phyloP scores from a whole-genome alignment of 345 rosid species.

The Camelina neglecta region DNA sequence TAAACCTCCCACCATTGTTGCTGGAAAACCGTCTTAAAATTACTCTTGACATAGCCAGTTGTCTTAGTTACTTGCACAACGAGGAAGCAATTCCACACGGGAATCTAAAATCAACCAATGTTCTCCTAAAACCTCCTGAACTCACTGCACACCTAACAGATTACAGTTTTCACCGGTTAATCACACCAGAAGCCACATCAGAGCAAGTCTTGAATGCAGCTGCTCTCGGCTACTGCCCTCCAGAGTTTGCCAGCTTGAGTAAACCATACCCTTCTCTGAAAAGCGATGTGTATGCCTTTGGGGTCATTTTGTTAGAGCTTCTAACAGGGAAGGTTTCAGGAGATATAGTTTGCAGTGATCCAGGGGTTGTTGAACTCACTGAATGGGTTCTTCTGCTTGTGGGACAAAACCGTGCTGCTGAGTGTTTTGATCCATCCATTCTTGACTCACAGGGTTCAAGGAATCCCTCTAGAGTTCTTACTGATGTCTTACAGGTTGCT shows the following conservation, averaged over 20 bases:
- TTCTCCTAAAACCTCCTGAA: constrained; percentile 60
- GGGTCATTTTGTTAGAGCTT: constrained; percentile 77
- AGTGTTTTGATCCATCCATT: constrained; percentile 71
- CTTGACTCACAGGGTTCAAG: constrained; percentile 33
- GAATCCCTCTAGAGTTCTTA: constrained; percentile 45
- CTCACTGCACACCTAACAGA: constrained; percentile 70
- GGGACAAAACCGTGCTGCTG: constrained; percentile 52
- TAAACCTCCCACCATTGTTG: constrained; percentile 61
- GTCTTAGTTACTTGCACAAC: constrained; percentile 81
- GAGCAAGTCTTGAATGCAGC: constrained; percentile 91
- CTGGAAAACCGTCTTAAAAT: constrained; percentile 62
- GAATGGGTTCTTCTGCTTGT: constrained; percentile 78
- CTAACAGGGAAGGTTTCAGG: constrained; percentile 70
- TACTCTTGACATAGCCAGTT: constrained; percentile 64
- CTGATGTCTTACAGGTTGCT: constrained; percentile 65
- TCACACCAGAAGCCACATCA: constrained; percentile 81
- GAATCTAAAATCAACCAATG: constrained; percentile 85
- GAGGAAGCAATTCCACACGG: constrained; percentile 93
- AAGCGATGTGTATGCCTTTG: constrained; percentile 89
- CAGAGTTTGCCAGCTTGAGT: constrained; percentile 84
- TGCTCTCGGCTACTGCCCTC: constrained; percentile 86
- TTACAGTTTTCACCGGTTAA: constrained; percentile 81
- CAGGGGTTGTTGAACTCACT: constrained; percentile 74
- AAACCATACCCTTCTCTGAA: constrained; percentile 88
- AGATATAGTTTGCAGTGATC: constrained; percentile 63